Evolutionary conservation across 2,329 filamentous ascomycete species (phyloP).

Genomic region (Ascochyta koolunga): DNA sequence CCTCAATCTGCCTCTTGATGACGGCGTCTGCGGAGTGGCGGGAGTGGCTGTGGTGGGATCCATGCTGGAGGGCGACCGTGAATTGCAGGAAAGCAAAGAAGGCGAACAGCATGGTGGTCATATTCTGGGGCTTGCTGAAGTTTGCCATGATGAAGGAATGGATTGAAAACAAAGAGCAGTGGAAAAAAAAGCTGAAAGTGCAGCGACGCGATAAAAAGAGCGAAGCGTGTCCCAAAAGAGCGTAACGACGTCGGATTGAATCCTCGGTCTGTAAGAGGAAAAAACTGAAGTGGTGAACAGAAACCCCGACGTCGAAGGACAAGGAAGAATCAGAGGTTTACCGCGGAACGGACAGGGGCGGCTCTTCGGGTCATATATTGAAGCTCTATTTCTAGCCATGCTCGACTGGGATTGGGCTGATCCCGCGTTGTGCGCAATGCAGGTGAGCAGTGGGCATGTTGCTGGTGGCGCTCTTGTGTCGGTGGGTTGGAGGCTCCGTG

Average conservation of each 20-base stretch:
- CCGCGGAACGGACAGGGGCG: slow-evolving; percentile 33
- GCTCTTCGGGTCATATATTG: slow-evolving; percentile 41
- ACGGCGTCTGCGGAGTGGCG: slow-evolving; percentile 25
- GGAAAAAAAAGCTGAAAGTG: slow-evolving; percentile 13
- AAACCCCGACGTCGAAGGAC: slow-evolving; percentile 37
- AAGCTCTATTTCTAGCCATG: slow-evolving; percentile 30
- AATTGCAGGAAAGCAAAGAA: slow-evolving; percentile 43
- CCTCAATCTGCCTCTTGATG: slow-evolving; percentile 33
- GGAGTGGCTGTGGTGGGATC: slow-evolving; percentile 29
- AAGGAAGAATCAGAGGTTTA: slow-evolving; percentile 39
- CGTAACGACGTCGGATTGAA: slow-evolving; percentile 40
- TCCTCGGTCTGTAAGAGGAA: slow-evolving; percentile 36
- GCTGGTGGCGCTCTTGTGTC: slow-evolving; percentile 23
- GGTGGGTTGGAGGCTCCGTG: slow-evolving; percentile 8
- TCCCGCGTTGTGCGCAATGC: slow-evolving; percentile 9
- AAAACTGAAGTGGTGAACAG: slow-evolving; percentile 24
- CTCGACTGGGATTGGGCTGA: slow-evolving; percentile 23
- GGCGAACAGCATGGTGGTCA: slow-evolving; percentile 42
- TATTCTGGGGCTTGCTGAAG: slow-evolving; percentile 44
- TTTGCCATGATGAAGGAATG: slow-evolving; percentile 35
- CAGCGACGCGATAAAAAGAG: slow-evolving; percentile 19
- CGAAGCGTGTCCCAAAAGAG: slow-evolving; percentile 36
- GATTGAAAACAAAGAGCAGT: slow-evolving; percentile 17
- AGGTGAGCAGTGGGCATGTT: slow-evolving; percentile 31
- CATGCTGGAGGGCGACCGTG: slow-evolving; percentile 37